Conservation (phyloP, 306 rosid species). For the Vigna radiata region DNA sequence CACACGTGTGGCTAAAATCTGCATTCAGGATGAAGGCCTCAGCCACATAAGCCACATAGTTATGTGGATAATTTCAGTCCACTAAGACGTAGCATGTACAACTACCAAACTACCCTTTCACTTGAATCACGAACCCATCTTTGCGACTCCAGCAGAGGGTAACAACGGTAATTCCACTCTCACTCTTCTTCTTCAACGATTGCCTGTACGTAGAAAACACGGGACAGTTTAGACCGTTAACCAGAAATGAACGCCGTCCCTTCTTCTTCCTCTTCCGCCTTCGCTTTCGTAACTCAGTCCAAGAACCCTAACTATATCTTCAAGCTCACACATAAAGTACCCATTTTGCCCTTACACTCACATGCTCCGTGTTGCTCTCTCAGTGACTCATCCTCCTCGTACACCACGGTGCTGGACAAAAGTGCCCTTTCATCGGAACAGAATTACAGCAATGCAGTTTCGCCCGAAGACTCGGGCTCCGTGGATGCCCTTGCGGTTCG, state of each 20-base stretch:
- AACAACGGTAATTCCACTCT: constrained; percentile 39
- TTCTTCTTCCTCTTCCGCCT: constrained; percentile 60
- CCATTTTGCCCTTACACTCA: constrained; percentile 56
- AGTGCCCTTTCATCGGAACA: constrained; percentile 42
- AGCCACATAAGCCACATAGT: constrained; percentile 46
- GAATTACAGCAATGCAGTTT: constrained; percentile 25
- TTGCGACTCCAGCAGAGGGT: constrained; percentile 38
- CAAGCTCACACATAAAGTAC: constrained; percentile 58
- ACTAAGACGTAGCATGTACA: background rate
- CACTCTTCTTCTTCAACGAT: constrained; percentile 42
- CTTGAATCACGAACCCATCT: background rate
- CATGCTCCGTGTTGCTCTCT: constrained; percentile 59
- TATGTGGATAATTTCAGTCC: constrained; percentile 48
- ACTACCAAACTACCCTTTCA: constrained; percentile 38
- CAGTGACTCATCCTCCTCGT: constrained; percentile 52
- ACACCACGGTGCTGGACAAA: constrained; percentile 53
- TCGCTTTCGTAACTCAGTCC: constrained; percentile 64
- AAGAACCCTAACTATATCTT: constrained; percentile 53
- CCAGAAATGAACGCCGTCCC: constrained; percentile 60
- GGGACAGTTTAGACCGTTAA: constrained; percentile 54
- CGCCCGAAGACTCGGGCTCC: constrained; percentile 10
- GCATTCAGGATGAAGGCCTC: constrained; percentile 43
- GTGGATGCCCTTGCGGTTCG: constrained; percentile 66
- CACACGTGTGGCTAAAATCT: constrained; percentile 51
- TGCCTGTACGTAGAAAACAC: constrained; percentile 34